phyloP scores from a whole-genome alignment of 108 stramenopile genomes.

The Stephanodiscus triporus region DNA sequence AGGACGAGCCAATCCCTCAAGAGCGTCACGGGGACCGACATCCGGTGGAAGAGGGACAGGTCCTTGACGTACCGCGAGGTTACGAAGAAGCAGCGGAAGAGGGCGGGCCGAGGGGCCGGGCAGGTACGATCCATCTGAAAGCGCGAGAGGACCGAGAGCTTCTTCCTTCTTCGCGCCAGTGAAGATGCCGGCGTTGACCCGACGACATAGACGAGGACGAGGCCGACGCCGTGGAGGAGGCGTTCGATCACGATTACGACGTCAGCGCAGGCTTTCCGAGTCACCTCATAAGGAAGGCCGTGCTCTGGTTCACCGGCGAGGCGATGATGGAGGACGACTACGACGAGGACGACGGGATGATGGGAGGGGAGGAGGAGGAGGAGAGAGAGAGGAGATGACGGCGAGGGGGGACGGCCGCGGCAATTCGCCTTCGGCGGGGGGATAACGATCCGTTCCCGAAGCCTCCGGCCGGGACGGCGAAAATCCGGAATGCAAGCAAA shows the following conservation, averaged over 20 bases:
- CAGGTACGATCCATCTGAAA: slow-evolving; percentile 80
- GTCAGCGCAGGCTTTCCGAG: slow-evolving; percentile 89
- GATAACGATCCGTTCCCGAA: slow-evolving; percentile 14
- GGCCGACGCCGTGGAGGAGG: slow-evolving; percentile 77
- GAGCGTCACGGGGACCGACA: slow-evolving; percentile 78
- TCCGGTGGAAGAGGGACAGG: slow-evolving; percentile 81
- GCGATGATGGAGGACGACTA: slow-evolving; percentile 54
- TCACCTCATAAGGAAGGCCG: slow-evolving; percentile 89
- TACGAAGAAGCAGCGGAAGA: slow-evolving; percentile 89
- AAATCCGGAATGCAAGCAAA: slow-evolving; percentile 41
- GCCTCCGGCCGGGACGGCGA: slow-evolving; percentile 34
- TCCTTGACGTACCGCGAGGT: slow-evolving; percentile 62
- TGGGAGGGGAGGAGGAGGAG: slow-evolving; percentile 16
- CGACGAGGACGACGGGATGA: slow-evolving; percentile 18
- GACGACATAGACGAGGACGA: slow-evolving; percentile 85
- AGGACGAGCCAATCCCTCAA: slow-evolving; percentile 93
- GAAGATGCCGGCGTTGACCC: slow-evolving; percentile 64
- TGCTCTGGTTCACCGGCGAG: slow-evolving; percentile 93
- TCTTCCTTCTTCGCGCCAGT: slow-evolving; percentile 91
- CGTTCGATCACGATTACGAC: slow-evolving; percentile 92
- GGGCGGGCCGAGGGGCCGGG: slow-evolving; percentile 74
- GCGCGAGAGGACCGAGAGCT: slow-evolving; percentile 79
- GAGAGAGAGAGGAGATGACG: slow-evolving; percentile 13
- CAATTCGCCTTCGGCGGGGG: not conserved
- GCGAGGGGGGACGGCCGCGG: slow-evolving; percentile 7